These are phyloP conservation scores for Asterella californica DNA, from an alignment of 225 moss, liverwort and hornwort species.

Conservation along the genomic window DNA sequence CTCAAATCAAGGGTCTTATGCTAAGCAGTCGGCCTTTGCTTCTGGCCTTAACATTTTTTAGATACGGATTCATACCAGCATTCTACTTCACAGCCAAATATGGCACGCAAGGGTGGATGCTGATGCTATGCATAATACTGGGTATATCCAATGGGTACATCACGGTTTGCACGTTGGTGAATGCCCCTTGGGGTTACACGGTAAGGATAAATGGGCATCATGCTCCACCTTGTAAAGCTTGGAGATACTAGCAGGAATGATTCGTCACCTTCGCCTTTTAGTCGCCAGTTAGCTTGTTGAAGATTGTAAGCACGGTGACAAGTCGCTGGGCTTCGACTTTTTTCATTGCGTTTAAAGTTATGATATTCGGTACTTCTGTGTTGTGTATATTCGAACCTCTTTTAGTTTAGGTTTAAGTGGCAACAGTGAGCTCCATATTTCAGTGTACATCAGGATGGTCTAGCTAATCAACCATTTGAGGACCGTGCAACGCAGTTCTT, in stretches of 20 bases:
- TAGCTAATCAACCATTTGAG: too few species aligned
- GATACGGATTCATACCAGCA: conserved; percentile 65
- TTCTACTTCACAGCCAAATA: conserved; percentile 80
- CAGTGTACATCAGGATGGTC: too few species aligned
- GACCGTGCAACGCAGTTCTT: not conserved
- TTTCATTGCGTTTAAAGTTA: not conserved
- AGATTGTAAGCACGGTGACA: not conserved
- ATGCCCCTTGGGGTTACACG: conserved; percentile 72
- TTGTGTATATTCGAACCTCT: too few species aligned
- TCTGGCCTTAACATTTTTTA: conserved; percentile 28
- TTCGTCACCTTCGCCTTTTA: not conserved
- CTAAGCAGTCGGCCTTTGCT: too few species aligned
- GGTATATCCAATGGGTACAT: conserved; percentile 72
- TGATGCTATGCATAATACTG: conserved; percentile 55
- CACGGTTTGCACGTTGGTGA: conserved; percentile 58
- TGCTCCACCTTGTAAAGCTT: not conserved
- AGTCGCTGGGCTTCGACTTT: not conserved
- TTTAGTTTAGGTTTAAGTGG: too few species aligned
- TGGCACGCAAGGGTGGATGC: conserved; percentile 84
- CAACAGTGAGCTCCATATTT: too few species aligned
- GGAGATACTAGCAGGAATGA: not conserved
- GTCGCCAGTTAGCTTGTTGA: not conserved
- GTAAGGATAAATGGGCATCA: conserved; percentile 37
- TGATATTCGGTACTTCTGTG: not conserved
- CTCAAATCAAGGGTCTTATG: conserved; percentile 44